A percentile compares a stretch with the other conserved stretches of the same genome.
Evolutionary conservation across 176 grass and related monocot species (phyloP).

Genomic region (Ampelocalamus luodianensis): DNA sequence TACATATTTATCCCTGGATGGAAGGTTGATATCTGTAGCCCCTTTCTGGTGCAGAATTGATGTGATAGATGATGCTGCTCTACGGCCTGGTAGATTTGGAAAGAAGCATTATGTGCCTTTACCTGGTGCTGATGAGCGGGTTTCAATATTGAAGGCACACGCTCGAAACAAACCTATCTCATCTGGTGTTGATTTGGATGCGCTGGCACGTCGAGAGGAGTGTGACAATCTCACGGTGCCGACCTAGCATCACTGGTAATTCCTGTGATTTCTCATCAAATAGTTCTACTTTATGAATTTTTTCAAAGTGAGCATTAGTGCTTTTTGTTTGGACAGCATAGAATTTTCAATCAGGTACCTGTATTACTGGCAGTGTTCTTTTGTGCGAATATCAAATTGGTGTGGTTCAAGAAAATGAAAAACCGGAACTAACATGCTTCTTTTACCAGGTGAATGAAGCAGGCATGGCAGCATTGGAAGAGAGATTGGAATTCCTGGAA

Average conservation of each 20-base stretch:
- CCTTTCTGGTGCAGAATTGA: constrained; percentile 59
- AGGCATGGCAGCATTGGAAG: constrained; percentile 71
- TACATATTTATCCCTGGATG: constrained; percentile 2
- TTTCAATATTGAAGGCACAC: constrained; percentile 76
- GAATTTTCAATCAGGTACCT: not conserved
- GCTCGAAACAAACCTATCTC: constrained; percentile 67
- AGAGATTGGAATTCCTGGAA: constrained; percentile 52
- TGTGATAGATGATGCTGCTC: constrained; percentile 85
- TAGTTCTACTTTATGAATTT: not conserved
- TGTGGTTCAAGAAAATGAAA: not conserved
- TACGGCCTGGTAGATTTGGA: constrained; percentile 85
- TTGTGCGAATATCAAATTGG: not conserved
- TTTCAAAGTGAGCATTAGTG: not conserved
- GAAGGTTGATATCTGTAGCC: not conserved
- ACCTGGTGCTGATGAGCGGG: constrained; percentile 63
- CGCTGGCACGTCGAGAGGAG: constrained; percentile 55
- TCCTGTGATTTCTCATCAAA: not conserved
- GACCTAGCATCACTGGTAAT: constrained; percentile 80
- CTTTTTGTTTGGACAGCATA: not conserved
- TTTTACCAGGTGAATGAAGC: constrained; percentile 79
- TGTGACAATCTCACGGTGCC: constrained; percentile 78
- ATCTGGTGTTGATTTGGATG: constrained; percentile 56
- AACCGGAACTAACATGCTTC: not conserved
- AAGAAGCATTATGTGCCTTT: constrained; percentile 82
- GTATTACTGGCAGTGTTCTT: not conserved